Evolutionary conservation across 768 basidiomycete genomes (phyloP).

Genomic region (Panaeolus papilionaceus): DNA sequence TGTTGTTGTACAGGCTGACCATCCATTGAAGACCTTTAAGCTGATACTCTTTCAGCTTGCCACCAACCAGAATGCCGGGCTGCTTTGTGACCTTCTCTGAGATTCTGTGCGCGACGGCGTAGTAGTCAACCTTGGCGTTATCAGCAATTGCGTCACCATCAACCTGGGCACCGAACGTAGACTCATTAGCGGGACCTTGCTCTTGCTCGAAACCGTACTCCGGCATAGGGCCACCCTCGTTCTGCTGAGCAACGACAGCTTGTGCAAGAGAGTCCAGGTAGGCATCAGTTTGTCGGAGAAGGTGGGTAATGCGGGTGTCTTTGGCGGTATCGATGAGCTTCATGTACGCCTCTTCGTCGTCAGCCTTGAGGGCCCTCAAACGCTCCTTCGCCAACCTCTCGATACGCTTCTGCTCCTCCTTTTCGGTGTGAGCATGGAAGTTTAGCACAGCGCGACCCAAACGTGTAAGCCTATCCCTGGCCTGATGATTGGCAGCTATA

Average conservation of each 20-base stretch:
- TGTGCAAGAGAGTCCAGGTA: constrained; percentile 96
- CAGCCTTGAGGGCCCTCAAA: constrained; percentile 95
- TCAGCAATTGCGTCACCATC: constrained; percentile 64
- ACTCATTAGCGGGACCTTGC: constrained; percentile 81
- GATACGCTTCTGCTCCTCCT: constrained; percentile 97
- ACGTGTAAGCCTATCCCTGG: constrained; percentile 69
- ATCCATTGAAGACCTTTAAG: constrained; percentile 97
- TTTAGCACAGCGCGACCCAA: constrained; percentile 81
- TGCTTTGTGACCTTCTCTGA: constrained; percentile 84
- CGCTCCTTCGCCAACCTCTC: constrained; percentile 97
- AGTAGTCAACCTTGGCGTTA: constrained; percentile 90
- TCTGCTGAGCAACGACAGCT: constrained; percentile 93
- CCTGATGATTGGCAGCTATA: constrained; percentile 65
- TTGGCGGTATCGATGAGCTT: constrained; percentile 99
- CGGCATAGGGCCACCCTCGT: constrained; percentile 56
- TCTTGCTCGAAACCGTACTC: constrained; percentile 61
- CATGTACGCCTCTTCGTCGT: constrained; percentile 99
- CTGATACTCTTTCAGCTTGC: constrained; percentile 94
- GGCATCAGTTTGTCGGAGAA: constrained; percentile 90
- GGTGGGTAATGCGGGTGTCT: constrained; percentile 97
- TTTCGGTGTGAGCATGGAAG: constrained; percentile 92
- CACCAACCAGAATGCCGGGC: constrained; percentile 79
- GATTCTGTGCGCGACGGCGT: constrained; percentile 92
- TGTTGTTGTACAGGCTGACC: constrained; percentile 97
- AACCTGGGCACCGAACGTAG: constrained; percentile 88